Base-by-base conservation (phyloP, 208 protist genomes). In the Trypanosoma scelopori region DNA sequence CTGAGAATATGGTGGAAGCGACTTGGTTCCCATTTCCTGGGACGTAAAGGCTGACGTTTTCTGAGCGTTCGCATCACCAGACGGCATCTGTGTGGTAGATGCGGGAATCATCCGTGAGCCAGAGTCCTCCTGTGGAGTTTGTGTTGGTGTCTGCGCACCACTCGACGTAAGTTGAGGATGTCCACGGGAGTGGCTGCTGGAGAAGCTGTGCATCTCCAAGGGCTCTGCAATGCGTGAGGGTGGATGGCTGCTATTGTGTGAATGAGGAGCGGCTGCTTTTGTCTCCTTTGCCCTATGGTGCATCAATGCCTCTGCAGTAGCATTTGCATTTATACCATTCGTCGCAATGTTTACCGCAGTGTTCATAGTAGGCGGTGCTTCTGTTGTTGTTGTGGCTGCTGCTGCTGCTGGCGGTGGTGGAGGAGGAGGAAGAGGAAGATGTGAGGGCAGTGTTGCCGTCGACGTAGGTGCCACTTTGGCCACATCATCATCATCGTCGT, bases 401-500 rank as follows among this genome's bases (percentile, higher is more conserved):
- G 18, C 58, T 3, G 25, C 9, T 39, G 15, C 46, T 50, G 32
- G 11, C 25, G 45, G 27, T 22, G 12, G 18, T 11, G 16, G 28
- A 3, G 46, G 25, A 3, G 32, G 9, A 37, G 32, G 9, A 37
- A 37, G 32, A 37, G 32, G 9, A 37, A 37, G 32, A 9, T 9
- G 32, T 9, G 32, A 37, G 9, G 32, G 5, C 32, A 11, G 5
- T 11, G 32, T 9, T 37, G 32, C 9, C 9, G 32, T 3, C 32
- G 32, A 37, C 3, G 32, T 37, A 9, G 9, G 32, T 37, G 32
- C 32, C 43, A 11, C n/a, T n/a, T 50, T 50, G 25, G 15, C 42
- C 56, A 37, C 43, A 27, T 55, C 50, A 5, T 60, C 50, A 41
- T 68, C 64, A 42, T 69, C 64, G 23, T 62, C 51, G 22, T 47